Base-by-base conservation (phyloP, 495 filamentous ascomycete species). In the Penicillium desertorum region DNA sequence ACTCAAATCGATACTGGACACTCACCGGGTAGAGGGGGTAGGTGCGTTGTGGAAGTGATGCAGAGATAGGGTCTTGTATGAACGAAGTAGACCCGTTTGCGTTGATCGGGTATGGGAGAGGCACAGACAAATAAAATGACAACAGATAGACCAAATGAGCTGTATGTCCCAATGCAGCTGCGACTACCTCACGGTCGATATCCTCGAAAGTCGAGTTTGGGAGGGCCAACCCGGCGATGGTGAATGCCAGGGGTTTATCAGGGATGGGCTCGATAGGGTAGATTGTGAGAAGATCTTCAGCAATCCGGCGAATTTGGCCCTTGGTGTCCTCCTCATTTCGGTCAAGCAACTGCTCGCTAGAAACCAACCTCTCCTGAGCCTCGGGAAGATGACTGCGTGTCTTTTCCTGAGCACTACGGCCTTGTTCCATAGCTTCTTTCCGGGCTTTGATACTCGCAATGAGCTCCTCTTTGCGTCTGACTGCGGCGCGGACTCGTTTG, bases 1-100 rank as follows among this genome's bases (percentile, higher is more conserved):
- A 98, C 60, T 97, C 93, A 66, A 97, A 96, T 10, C 92, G 84
- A 64, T 89, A 96, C 29, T 87, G 81, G 7, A 92, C 85, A 12
- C 83, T 85, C 56, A 89, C 87, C 34, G 87, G 79, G 69, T 89
- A 91, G 0, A 98, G 79, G 2, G 93, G 94, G 67, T 90, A 95
- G 2, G 83, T 86, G 19, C 88, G 81, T 51, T 85, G 83, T 7
- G 83, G 78, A 5, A 91, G 80, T n/a, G 69, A 67, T 6, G 83
- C 75, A 43, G 84, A 87, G 51, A 98, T 86, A 8, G 86, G 86
- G 65, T 98, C 94, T 51, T 85, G 81, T 52, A 97, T 88, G 49
- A 85, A 83, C 20, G 88, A 89, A 16, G 81, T 84, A 6, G 91
- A 96, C 3, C 85, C 85, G 47, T 84, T 81, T 6, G 88, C 80